Conservation (phyloP, 805 yeast species). For the Helenozyma baotianmanensis region DNA sequence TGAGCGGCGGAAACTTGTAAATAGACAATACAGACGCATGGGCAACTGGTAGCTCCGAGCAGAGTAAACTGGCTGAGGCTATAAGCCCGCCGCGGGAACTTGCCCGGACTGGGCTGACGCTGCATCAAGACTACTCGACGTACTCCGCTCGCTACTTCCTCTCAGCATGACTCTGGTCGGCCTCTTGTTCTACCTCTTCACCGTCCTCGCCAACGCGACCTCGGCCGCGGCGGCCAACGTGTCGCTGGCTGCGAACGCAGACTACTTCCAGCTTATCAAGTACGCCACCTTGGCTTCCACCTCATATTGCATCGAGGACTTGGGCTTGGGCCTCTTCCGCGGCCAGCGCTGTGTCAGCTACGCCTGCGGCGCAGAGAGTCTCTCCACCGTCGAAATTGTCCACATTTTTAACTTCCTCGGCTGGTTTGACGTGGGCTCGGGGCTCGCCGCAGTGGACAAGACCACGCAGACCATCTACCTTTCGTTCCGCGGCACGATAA, state of each 20-base stretch:
- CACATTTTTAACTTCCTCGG: slow-evolving; percentile 38
- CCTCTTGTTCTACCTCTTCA: too few species aligned
- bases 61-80: too few species aligned
- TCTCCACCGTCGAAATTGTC: slow-evolving; percentile 30
- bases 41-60: too few species aligned
- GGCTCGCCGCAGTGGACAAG: slow-evolving; percentile 50
- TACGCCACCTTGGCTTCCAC: slow-evolving; percentile 33
- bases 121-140: too few species aligned
- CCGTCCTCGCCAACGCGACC: too few species aligned
- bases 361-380: slow-evolving; percentile 20
- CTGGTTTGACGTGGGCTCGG: slow-evolving; percentile 48
- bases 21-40: too few species aligned
- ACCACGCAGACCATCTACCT: slow-evolving; percentile 39
- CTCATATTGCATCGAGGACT: slow-evolving; percentile 32
- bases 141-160: too few species aligned
- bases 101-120: too few species aligned
- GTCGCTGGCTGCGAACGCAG: too few species aligned
- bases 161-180: too few species aligned
- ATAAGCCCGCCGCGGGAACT: too few species aligned
- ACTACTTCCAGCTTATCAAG: slow-evolving; percentile 22
- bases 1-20: background rate
- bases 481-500: slow-evolving; percentile 61
- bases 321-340: slow-evolving; percentile 21
- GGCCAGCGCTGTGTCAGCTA: slow-evolving; percentile 20
- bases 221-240: too few species aligned